phyloP scores from a whole-genome alignment of 108 stramenopile species.

The Cylindrotheca fusiformis region DNA sequence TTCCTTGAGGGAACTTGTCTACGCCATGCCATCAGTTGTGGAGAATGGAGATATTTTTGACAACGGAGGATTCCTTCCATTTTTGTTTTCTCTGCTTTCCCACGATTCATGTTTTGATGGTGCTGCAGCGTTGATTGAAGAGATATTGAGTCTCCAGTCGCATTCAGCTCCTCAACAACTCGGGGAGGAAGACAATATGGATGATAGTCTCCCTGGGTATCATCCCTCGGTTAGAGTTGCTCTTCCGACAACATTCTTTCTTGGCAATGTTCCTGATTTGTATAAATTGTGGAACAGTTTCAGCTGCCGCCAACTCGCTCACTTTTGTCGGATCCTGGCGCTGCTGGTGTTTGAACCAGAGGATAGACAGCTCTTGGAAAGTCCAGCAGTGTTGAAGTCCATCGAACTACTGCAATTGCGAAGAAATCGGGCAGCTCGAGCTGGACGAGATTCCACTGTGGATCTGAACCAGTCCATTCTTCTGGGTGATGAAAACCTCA shows the following conservation, averaged over 20 bases:
- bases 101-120: constrained; percentile 66
- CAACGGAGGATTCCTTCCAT: constrained; percentile 49
- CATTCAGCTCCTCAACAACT: constrained; percentile 23
- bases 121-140: constrained; percentile 69
- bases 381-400: constrained; percentile 64
- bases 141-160: constrained; percentile 64
- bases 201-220: constrained; percentile 1
- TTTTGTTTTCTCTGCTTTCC: constrained; percentile 62
- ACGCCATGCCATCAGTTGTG: constrained; percentile 46
- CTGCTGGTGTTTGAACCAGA: constrained; percentile 89
- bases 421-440: constrained; percentile 63
- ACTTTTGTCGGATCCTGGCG: constrained; percentile 84
- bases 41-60: constrained; percentile 33
- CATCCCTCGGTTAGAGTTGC: constrained; percentile 20
- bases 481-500: constrained; percentile 55
- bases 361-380: constrained; percentile 79
- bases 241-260: constrained; percentile 50
- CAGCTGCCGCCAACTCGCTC: constrained; percentile 75
- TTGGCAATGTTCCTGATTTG: constrained; percentile 65
- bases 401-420: constrained; percentile 77
- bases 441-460: constrained; percentile 65
- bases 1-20: constrained; percentile 54
- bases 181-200: constrained; percentile 4
- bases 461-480: constrained; percentile 82
- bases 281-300: constrained; percentile 58